These are phyloP conservation scores for Phytophthora sansomeana DNA, from an alignment of 352 stramenopile species.

Conservation along the genomic window DNA sequence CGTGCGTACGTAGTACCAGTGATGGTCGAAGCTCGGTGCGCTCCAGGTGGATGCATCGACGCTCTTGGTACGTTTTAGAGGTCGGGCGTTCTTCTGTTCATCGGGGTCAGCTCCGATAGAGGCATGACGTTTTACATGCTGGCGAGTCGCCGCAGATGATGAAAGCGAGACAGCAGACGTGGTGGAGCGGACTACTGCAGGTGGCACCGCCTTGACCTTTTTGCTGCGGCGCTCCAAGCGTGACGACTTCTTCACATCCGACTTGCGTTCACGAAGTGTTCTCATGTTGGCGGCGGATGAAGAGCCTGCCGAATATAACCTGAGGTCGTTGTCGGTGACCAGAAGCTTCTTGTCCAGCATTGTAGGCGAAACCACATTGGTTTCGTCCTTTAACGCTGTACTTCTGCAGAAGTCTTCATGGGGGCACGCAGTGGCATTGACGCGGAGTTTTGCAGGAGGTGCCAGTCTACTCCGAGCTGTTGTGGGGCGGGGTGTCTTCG, in stretches of 20 bases:
- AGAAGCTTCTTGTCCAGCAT: slow-evolving; percentile 56
- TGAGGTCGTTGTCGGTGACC: slow-evolving; percentile 57
- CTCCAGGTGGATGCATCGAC: slow-evolving; percentile 7
- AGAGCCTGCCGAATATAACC: slow-evolving; percentile 28
- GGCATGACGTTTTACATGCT: slow-evolving; percentile 24
- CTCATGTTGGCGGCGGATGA: slow-evolving; percentile 29
- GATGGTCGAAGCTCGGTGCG: slow-evolving; percentile 5
- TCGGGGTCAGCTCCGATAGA: slow-evolving; percentile 10
- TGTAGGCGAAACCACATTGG: slow-evolving; percentile 42
- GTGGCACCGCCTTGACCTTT: not conserved
- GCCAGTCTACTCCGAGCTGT: not conserved
- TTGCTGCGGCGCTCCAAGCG: slow-evolving; percentile 21
- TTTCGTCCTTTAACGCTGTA: slow-evolving; percentile 20
- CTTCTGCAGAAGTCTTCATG: slow-evolving; percentile 1
- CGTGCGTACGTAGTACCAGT: slow-evolving; percentile 13
- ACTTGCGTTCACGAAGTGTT: slow-evolving; percentile 6
- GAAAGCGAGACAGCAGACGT: no score
- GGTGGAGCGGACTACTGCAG: not conserved
- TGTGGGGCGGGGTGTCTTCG: not conserved
- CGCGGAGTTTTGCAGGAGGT: slow-evolving; percentile 18
- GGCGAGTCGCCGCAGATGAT: not conserved
- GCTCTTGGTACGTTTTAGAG: slow-evolving; percentile 23
- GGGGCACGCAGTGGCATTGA: slow-evolving; percentile 15
- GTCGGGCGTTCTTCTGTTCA: slow-evolving; percentile 7
- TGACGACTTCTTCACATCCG: slow-evolving; percentile 6